A percentile compares a stretch with the other conserved stretches of the same genome.
phyloP scores from a whole-genome alignment of 2,329 filamentous ascomycete species.

The Chaetoscypha palmicola region DNA sequence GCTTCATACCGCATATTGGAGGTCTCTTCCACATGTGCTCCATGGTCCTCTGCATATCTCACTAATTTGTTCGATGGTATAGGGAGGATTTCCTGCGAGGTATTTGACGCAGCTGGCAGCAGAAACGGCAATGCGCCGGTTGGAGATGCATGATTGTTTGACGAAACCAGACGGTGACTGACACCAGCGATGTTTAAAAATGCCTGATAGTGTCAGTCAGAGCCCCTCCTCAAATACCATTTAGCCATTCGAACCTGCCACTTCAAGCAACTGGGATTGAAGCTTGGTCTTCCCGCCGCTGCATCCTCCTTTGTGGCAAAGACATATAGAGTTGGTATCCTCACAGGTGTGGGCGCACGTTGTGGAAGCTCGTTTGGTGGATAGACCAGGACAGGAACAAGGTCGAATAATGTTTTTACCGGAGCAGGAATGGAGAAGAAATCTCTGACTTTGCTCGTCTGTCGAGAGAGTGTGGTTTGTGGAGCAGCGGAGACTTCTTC shows the following conservation, averaged over 20 bases:
- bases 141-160: constrained; percentile 90
- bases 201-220: constrained; percentile 45
- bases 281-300: constrained; percentile 59
- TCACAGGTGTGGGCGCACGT: constrained; percentile 43
- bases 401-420: constrained; percentile 76
- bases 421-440: constrained; percentile 54
- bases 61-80: constrained; percentile 60
- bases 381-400: constrained; percentile 73
- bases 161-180: constrained; percentile 58
- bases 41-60: constrained; percentile 56
- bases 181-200: constrained; percentile 74
- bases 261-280: constrained; percentile 88
- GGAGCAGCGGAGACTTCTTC: constrained; percentile 6
- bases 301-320: constrained; percentile 65
- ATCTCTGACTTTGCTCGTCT: constrained; percentile 16
- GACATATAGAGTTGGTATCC: constrained; percentile 59
- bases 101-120: constrained; percentile 42
- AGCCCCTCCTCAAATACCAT: background rate
- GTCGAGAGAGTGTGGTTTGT: constrained; percentile 15
- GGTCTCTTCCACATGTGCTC: constrained; percentile 39
- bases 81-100: constrained; percentile 34
- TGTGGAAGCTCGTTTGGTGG: constrained; percentile 67
- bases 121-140: constrained; percentile 85
- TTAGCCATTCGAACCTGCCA: constrained; percentile 67
- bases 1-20: constrained; percentile 51